These are phyloP conservation scores for Schizophyllum commune DNA, from an alignment of 1,284 basidiomycete genomes.

Conservation along the genomic window DNA sequence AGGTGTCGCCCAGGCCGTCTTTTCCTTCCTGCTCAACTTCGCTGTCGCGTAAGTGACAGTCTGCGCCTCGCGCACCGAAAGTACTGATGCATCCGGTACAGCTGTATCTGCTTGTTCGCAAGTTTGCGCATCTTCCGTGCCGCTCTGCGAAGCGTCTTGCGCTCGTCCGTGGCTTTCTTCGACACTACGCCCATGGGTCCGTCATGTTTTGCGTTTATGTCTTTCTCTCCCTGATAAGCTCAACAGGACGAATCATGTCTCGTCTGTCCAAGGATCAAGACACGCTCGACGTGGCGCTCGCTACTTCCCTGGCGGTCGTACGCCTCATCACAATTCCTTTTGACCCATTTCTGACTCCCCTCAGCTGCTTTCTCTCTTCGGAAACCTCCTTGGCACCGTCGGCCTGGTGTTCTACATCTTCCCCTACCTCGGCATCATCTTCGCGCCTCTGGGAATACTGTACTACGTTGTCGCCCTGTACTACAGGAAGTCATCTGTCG, in stretches of 20 bases:
- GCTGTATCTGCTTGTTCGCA: slow-evolving; percentile 50
- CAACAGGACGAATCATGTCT: slow-evolving; percentile 45
- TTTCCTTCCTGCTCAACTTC: slow-evolving; percentile 48
- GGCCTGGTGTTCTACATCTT: slow-evolving; percentile 58
- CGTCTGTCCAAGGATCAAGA: slow-evolving; percentile 61
- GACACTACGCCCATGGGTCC: slow-evolving; percentile 80
- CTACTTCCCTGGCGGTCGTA: slow-evolving; percentile 11
- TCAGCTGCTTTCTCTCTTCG: slow-evolving; percentile 41
- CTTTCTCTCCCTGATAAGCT: neutral
- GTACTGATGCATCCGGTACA: slow-evolving; percentile 17
- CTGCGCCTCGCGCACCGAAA: neutral
- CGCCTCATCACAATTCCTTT: slow-evolving; percentile 28
- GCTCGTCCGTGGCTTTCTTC: slow-evolving; percentile 71
- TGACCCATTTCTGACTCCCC: slow-evolving; percentile 14
- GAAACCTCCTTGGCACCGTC: slow-evolving; percentile 44
- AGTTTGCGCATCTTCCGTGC: slow-evolving; percentile 54
- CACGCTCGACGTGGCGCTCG: slow-evolving; percentile 44
- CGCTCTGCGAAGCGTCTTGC: slow-evolving; percentile 48
- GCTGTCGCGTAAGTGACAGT: slow-evolving; percentile 36
- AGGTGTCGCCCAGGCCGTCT: slow-evolving; percentile 37
- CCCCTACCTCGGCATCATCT: slow-evolving; percentile 54
- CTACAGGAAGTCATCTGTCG: slow-evolving; percentile 51
- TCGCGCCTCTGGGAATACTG: slow-evolving; percentile 41
- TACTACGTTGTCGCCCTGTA: slow-evolving; percentile 44
- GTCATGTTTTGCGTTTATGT: too few species aligned